phyloP scores from a whole-genome alignment of 2,329 filamentous ascomycete genomes.

The Colletotrichum lentis region DNA sequence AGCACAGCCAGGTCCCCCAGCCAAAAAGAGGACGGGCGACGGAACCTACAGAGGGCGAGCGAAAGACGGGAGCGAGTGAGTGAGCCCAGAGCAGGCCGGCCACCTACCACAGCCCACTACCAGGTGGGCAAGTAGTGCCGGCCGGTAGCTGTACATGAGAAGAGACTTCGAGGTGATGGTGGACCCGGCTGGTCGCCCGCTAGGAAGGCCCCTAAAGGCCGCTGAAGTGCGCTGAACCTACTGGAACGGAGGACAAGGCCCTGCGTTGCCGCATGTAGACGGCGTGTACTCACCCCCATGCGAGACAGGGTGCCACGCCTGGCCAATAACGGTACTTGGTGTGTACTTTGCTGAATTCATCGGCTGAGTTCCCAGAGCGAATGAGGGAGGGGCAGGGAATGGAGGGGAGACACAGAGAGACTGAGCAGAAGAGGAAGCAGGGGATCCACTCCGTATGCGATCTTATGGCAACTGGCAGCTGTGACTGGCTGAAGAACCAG shows the following conservation, averaged over 20 bases:
- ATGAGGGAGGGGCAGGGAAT: conserved; percentile 13
- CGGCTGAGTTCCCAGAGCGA: conserved; percentile 32
- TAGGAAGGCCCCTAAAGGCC: conserved; percentile 8
- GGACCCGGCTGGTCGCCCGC: background rate
- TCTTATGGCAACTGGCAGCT: conserved; percentile 30
- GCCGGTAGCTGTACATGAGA: too few species aligned
- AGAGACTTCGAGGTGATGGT: conserved; percentile 8
- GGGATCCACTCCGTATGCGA: conserved; percentile 24
- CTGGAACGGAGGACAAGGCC: background rate
- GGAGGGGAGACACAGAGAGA: conserved; percentile 8
- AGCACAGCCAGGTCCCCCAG: conserved; percentile 31
- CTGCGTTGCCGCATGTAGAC: background rate
- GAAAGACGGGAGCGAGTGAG: conserved; percentile 4
- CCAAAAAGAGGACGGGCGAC: conserved; percentile 20
- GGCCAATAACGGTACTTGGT: conserved; percentile 32
- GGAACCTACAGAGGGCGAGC: conserved; percentile 17
- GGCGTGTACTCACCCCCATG: conserved; percentile 23
- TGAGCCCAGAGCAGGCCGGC: conserved; percentile 28
- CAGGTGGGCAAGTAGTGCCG: conserved; percentile 20
- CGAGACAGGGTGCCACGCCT: conserved; percentile 32
- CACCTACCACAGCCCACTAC: conserved; percentile 13
- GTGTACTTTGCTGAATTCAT: conserved; percentile 37
- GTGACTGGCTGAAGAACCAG: conserved; percentile 30
- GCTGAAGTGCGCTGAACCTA: conserved; percentile 5
- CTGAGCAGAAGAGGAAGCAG: conserved; percentile 31